Percentiles rank a stretch among this genome's conserved stretches.
Conservation (phyloP, 345 rosid species). For the Zanthoxylum bungeanum region DNA sequence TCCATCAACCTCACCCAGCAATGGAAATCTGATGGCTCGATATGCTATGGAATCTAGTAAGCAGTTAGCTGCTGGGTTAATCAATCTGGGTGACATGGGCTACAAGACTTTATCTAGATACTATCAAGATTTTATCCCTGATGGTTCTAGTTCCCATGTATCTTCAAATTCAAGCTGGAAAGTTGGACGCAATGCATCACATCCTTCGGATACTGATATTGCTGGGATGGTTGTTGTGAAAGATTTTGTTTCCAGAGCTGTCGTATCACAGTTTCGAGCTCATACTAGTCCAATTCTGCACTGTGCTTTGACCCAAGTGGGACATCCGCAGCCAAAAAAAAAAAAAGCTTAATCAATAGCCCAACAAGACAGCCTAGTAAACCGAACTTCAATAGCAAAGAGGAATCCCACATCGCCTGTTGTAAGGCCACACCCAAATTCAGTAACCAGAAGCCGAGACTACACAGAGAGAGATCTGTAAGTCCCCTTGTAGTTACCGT, state of each 20-base stretch:
- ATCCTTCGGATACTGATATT: constrained; percentile 66
- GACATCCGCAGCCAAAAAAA: too few relatives aligned
- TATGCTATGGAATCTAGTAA: constrained; percentile 98
- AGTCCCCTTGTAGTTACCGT: too few relatives aligned
- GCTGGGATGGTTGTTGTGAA: constrained; percentile 93
- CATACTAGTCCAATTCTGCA: constrained; percentile 97
- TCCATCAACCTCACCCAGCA: constrained; percentile 93
- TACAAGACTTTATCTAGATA: constrained; percentile 82
- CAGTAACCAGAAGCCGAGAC: too few relatives aligned
- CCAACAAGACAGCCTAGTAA: too few relatives aligned
- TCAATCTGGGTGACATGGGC: constrained; percentile 87
- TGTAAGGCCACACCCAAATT: too few relatives aligned
- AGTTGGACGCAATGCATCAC: constrained; percentile 57
- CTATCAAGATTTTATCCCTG: constrained; percentile 81
- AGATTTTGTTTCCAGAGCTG: constrained; percentile 80
- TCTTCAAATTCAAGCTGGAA: constrained; percentile 81
- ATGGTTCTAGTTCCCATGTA: constrained; percentile 66
- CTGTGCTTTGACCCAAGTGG: constrained; percentile 96
- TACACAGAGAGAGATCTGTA: too few relatives aligned
- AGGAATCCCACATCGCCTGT: too few relatives aligned
- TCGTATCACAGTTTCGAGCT: constrained; percentile 88
- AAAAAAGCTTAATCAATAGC: too few relatives aligned
- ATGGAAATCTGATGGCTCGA: constrained; percentile 79
- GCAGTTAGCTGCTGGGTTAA: constrained; percentile 80
- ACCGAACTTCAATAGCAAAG: too few relatives aligned